These are phyloP conservation scores for Dioszegia hungarica DNA, from an alignment of 768 basidiomycete genomes.

Conservation along the genomic window DNA sequence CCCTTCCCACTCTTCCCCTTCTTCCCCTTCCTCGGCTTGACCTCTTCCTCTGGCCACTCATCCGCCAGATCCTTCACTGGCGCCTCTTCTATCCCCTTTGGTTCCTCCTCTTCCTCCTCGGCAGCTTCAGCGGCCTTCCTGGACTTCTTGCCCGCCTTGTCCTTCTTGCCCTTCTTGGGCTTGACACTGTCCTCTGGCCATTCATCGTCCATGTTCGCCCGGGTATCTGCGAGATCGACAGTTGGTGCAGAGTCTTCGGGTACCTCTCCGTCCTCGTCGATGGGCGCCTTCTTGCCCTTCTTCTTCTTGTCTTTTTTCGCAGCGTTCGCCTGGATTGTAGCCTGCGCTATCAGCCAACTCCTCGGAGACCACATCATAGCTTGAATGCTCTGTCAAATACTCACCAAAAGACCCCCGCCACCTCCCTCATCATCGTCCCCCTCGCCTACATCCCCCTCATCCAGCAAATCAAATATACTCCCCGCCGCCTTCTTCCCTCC, in stretches of 20 bases:
- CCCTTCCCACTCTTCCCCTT: conserved; percentile 36
- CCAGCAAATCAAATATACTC: conserved; percentile 8
- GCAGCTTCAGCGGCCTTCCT: conserved; percentile 14
- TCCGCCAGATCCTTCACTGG: conserved; percentile 54
- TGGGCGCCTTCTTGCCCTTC: conserved; percentile 26
- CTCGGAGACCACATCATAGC: no score
- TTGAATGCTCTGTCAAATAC: no score
- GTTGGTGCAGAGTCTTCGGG: conserved; percentile 21
- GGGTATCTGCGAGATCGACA: conserved; percentile 3
- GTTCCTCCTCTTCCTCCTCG: conserved; percentile 15
- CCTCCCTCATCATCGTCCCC: conserved; percentile 39
- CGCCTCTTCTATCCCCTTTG: conserved; percentile 29
- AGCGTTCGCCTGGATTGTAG: no score
- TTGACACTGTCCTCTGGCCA: conserved; percentile 66
- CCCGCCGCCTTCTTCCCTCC: conserved; percentile 5
- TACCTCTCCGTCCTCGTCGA: conserved; percentile 31
- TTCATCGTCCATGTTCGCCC: conserved; percentile 57
- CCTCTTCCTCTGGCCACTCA: conserved; percentile 69
- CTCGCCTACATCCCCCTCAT: conserved; percentile 15
- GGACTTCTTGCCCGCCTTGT: conserved; percentile 31
- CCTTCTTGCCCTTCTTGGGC: conserved; percentile 45
- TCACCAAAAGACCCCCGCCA: conserved; percentile 47
- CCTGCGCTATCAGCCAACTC: no score
- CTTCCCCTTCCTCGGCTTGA: conserved; percentile 48
- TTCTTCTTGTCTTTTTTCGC: conserved; percentile 24